Conservation (phyloP, 495 filamentous ascomycete species). For the Daldinia vernicosa region DNA sequence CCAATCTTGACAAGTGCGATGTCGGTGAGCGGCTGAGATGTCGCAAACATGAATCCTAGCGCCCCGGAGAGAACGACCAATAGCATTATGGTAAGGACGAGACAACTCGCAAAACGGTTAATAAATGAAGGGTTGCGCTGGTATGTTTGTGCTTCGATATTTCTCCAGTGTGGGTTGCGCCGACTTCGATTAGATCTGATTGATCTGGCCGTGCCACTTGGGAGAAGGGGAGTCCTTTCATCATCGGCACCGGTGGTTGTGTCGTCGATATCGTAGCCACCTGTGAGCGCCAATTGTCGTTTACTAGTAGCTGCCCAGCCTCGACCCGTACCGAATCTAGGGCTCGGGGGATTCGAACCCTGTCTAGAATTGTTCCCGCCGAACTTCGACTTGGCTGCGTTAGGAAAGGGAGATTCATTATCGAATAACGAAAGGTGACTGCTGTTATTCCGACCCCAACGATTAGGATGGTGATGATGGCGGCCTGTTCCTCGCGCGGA, state of each 20-base stretch:
- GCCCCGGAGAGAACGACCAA: constrained; percentile 79
- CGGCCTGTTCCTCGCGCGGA: constrained; percentile 73
- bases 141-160: constrained; percentile 78
- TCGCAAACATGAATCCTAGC: constrained; percentile 86
- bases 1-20: constrained; percentile 79
- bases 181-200: constrained; percentile 69
- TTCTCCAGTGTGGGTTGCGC: constrained; percentile 65
- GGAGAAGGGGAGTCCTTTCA: constrained; percentile 84
- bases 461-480: constrained; percentile 83
- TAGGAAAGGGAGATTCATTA: constrained; percentile 74
- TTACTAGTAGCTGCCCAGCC: constrained; percentile 43
- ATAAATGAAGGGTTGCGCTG: constrained; percentile 67
- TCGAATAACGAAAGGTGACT: constrained; percentile 79
- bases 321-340: constrained; percentile 48
- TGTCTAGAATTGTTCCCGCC: constrained; percentile 57
- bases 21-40: constrained; percentile 84
- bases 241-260: constrained; percentile 77
- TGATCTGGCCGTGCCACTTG: constrained; percentile 58
- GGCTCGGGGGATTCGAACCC: constrained; percentile 69
- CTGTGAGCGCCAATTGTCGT: constrained; percentile 48
- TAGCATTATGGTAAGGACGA: constrained; percentile 77
- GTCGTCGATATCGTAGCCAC: constrained; percentile 64
- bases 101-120: constrained; percentile 79
- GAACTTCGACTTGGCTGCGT: constrained; percentile 51
- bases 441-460: constrained; percentile 69